A percentile compares a stretch with the other conserved stretches of the same genome.
These are phyloP conservation scores for Rheum nobile DNA, from an alignment of 148 eudicot species.

Conservation along the genomic window DNA sequence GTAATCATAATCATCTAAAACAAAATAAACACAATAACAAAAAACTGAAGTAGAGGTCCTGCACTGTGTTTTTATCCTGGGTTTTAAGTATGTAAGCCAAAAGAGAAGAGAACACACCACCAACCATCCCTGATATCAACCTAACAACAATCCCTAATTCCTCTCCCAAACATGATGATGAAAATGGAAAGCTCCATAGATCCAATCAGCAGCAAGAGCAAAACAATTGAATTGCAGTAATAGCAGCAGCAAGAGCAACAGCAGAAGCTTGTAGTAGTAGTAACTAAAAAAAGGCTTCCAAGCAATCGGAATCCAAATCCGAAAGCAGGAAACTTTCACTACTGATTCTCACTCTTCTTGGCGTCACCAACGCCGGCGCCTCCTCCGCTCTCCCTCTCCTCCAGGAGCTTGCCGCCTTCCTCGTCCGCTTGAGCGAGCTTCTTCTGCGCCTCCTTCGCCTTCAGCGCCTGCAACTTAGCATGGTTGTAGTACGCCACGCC, in stretches of 20 bases:
- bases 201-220: neutral
- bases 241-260: neutral
- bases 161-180: neutral
- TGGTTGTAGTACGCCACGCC: conserved; percentile 60
- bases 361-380: conserved; percentile 4
- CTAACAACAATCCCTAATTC: neutral
- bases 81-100: neutral
- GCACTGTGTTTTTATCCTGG: neutral
- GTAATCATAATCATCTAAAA: neutral
- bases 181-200: neutral
- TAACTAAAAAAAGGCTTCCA: neutral
- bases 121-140: neutral
- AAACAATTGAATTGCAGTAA: conserved; percentile 4
- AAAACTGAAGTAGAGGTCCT: neutral
- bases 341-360: conserved; percentile 31
- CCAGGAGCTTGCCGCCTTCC: conserved; percentile 38
- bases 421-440: conserved; percentile 34
- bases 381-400: conserved; percentile 35
- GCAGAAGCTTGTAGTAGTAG: neutral
- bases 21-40: neutral
- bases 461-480: conserved; percentile 45
- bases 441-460: conserved; percentile 56
- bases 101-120: neutral
- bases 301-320: neutral
- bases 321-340: conserved; percentile 7